These are phyloP conservation scores for Pseudocercospora musae DNA, from an alignment of 2,329 filamentous ascomycete genomes.

Conservation along the genomic window DNA sequence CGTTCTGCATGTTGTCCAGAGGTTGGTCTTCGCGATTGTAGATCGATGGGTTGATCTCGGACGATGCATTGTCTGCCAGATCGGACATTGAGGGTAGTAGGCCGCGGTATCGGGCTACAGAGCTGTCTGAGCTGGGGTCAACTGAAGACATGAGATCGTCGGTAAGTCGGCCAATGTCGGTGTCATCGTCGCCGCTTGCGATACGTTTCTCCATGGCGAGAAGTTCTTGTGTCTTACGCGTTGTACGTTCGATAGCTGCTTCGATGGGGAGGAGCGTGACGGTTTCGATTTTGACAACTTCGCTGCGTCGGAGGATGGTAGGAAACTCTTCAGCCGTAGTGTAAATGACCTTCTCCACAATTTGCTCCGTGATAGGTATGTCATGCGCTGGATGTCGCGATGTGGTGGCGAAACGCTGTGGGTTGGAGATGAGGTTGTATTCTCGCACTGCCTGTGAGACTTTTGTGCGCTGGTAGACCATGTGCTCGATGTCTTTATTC, in stretches of 20 bases:
- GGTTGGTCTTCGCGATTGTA: slow-evolving; percentile 35
- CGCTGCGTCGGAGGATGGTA: slow-evolving; percentile 82
- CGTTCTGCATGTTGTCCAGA: slow-evolving; percentile 63
- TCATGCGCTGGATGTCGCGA: slow-evolving; percentile 64
- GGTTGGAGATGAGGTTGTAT: slow-evolving; percentile 74
- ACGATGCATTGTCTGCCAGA: slow-evolving; percentile 40
- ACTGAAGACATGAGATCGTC: slow-evolving; percentile 76
- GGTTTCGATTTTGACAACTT: slow-evolving; percentile 69
- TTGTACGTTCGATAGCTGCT: slow-evolving; percentile 85
- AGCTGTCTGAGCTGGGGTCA: slow-evolving; percentile 69
- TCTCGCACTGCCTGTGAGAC: slow-evolving; percentile 82
- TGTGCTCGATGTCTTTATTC: slow-evolving; percentile 76
- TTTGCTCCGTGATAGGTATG: slow-evolving; percentile 65
- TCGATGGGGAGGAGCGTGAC: slow-evolving; percentile 70
- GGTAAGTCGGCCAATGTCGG: slow-evolving; percentile 62
- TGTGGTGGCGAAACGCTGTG: slow-evolving; percentile 75
- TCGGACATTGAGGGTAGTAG: slow-evolving; percentile 57
- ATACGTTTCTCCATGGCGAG: slow-evolving; percentile 70
- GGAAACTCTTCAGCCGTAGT: slow-evolving; percentile 83
- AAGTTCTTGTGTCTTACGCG: slow-evolving; percentile 87
- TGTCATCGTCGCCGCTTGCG: slow-evolving; percentile 55
- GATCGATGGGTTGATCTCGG: slow-evolving; percentile 32
- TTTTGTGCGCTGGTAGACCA: slow-evolving; percentile 82
- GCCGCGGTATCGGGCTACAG: slow-evolving; percentile 72
- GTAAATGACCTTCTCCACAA: slow-evolving; percentile 79